These are phyloP conservation scores for Protomyces pachydermus DNA, from an alignment of 1,139 yeast genomes.

Conservation along the genomic window DNA sequence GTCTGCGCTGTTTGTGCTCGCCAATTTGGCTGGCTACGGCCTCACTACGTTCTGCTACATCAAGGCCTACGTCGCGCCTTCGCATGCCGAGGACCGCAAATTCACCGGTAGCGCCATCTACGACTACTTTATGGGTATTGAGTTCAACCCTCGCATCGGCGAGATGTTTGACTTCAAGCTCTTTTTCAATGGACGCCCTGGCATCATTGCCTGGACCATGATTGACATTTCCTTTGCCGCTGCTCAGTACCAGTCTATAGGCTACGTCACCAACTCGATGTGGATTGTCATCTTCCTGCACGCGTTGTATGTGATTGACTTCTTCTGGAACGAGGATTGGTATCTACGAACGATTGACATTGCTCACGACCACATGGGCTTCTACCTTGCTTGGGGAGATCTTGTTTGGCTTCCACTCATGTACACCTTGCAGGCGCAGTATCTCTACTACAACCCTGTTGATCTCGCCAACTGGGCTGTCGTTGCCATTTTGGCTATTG, in stretches of 20 bases:
- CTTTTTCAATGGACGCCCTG: constrained; percentile 92
- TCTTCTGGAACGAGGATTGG: constrained; percentile 44
- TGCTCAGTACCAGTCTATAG: constrained; percentile 62
- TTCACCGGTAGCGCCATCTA: constrained; percentile 24
- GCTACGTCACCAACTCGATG: constrained; percentile 66
- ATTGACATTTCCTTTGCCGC: constrained; percentile 76
- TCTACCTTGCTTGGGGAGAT: constrained; percentile 93
- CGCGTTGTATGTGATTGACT: constrained; percentile 82
- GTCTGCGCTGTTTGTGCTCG: constrained; percentile 23
- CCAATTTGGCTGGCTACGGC: constrained; percentile 26
- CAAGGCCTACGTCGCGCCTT: constrained; percentile 28
- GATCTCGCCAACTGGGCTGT: constrained; percentile 48
- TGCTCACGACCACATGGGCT: constrained; percentile 96
- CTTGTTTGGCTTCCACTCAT: constrained; percentile 88
- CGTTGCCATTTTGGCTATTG: constrained; percentile 43
- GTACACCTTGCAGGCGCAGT: constrained; percentile 79
- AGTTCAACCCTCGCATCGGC: constrained; percentile 84
- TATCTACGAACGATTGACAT: constrained; percentile 88
- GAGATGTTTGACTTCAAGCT: constrained; percentile 71
- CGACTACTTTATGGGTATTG: constrained; percentile 97
- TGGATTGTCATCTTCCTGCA: constrained; percentile 64
- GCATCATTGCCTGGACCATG: constrained; percentile 77
- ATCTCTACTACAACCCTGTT: constrained; percentile 60
- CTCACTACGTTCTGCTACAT: constrained; percentile 25
- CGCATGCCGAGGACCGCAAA: constrained; percentile 27